Base-by-base conservation (phyloP, 352 stramenopile genomes). In the Phytophthora constricta region DNA sequence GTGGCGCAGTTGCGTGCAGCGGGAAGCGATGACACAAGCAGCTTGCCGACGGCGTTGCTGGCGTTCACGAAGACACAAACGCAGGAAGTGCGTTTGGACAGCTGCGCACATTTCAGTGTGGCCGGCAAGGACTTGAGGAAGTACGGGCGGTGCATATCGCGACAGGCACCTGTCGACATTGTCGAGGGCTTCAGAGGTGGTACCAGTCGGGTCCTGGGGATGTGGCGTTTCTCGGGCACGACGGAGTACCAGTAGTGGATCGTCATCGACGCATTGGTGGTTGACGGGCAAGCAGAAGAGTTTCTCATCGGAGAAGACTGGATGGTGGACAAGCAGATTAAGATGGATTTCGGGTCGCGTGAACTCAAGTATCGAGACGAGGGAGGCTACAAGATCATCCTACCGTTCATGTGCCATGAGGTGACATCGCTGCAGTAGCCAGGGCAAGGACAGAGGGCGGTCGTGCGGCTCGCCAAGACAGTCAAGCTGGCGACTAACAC, bases 401-500 rank as follows among this genome's bases (percentile, higher is more conserved):
- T 60, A 16, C 43, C 56, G 0, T 68, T 68, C n/a, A n/a, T n/a
- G n/a, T n/a, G n/a, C n/a, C 17, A 58, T 33, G 48, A 25, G 1
- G 27, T 57, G 10, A 46, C 43, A 1, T 5, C 13, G 8, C 53
- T 3, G 0, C 7, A 19, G 20, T 11, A 28, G 20, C 19, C 26
- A 17, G n/a, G n/a, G n/a, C n/a, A n/a, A n/a, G n/a, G 16, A 11
- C 16, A 16, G 14, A 9, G 17, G 10, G 39, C 41, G 4, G 19
- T 20, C 1, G 59, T 69, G 22, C 33, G 55, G 0, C 8, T 74
- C 28, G 41, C 49, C 2, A 50, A 50, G 47, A 47, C 27, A 0
- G n/a, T 37, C 3, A 74, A 69, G 51, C 11, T 70, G 5, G 26
- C 7, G 16, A 64, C 60, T 11, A 59, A 62, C 26, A 52, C 51